Conservation (phyloP, 1,284 basidiomycete species). For the Cutaneotrichosporon cavernicola region DNA sequence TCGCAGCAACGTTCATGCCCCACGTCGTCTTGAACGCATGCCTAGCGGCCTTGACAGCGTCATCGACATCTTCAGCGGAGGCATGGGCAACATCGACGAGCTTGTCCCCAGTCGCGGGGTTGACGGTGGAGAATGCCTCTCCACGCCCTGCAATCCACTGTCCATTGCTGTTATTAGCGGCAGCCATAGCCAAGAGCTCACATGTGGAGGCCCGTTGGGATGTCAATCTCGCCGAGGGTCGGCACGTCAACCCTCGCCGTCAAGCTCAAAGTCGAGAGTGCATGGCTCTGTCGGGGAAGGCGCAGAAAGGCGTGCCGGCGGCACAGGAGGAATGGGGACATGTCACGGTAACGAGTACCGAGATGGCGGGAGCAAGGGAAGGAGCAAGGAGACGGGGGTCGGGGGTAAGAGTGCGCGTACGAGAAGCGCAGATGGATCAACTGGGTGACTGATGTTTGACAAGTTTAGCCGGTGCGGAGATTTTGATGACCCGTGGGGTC, state of each 20-base stretch:
- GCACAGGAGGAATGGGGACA: not conserved
- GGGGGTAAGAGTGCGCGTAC: not conserved
- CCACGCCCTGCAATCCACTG: constrained; percentile 36
- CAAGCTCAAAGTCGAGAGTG: constrained; percentile 2
- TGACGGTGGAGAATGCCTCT: constrained; percentile 35
- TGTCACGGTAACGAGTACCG: not conserved
- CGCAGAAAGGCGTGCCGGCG: not conserved
- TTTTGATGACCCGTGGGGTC: not conserved
- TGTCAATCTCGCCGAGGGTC: constrained; percentile 55
- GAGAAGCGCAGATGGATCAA: not conserved
- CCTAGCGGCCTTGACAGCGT: constrained; percentile 78
- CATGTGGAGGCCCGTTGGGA: constrained; percentile 85
- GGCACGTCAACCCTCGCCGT: constrained; percentile 28
- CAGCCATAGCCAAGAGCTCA: constrained; percentile 16
- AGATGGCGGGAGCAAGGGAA: not conserved
- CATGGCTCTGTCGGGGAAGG: not conserved
- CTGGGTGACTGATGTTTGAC: not conserved
- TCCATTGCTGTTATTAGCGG: constrained; percentile 35
- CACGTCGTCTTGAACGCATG: constrained; percentile 78
- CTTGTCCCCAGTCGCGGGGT: constrained; percentile 61
- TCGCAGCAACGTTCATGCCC: constrained; percentile 81
- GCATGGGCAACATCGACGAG: constrained; percentile 42
- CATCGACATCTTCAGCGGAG: constrained; percentile 66
- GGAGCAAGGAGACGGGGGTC: not conserved
- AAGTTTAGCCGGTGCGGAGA: not conserved